These are phyloP conservation scores for Gossypium davidsonii DNA, from an alignment of 441 rosid genomes.

Conservation along the genomic window DNA sequence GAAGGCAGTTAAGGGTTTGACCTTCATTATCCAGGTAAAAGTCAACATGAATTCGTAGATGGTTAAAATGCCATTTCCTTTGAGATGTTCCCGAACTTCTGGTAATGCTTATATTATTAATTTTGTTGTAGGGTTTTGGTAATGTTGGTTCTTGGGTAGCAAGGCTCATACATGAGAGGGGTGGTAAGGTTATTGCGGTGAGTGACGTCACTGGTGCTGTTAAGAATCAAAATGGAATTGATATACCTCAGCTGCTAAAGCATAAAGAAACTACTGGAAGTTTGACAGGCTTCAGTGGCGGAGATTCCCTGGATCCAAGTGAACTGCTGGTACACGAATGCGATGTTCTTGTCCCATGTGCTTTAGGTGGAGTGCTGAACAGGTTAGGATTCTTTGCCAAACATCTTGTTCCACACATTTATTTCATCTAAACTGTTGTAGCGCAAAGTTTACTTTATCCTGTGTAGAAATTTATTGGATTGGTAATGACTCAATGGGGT, in stretches of 20 bases:
- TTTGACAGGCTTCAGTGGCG: conserved; percentile 61
- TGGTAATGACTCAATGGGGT: neutral
- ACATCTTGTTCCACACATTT: conserved; percentile 1
- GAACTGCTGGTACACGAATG: conserved; percentile 77
- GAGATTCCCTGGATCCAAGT: conserved; percentile 53
- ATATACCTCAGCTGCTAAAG: conserved; percentile 47
- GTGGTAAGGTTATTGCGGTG: conserved; percentile 84
- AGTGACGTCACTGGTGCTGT: conserved; percentile 89
- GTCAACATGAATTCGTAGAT: neutral
- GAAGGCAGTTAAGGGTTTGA: conserved; percentile 60
- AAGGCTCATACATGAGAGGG: conserved; percentile 70
- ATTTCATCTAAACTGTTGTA: neutral
- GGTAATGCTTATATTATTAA: neutral
- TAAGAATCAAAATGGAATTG: conserved; percentile 65
- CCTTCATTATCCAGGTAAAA: conserved; percentile 79
- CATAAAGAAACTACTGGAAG: conserved; percentile 59
- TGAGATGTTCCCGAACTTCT: conserved; percentile 5
- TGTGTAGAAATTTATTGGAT: neutral
- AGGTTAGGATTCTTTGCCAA: conserved; percentile 34
- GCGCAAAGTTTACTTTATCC: neutral
- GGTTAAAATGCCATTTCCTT: neutral
- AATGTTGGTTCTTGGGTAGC: conserved; percentile 97
- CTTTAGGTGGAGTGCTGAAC: conserved; percentile 89
- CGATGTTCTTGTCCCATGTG: conserved; percentile 92
- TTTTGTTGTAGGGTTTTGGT: conserved; percentile 67